phyloP scores from a whole-genome alignment of 75 land plant species.

The Gnetum montanum region DNA sequence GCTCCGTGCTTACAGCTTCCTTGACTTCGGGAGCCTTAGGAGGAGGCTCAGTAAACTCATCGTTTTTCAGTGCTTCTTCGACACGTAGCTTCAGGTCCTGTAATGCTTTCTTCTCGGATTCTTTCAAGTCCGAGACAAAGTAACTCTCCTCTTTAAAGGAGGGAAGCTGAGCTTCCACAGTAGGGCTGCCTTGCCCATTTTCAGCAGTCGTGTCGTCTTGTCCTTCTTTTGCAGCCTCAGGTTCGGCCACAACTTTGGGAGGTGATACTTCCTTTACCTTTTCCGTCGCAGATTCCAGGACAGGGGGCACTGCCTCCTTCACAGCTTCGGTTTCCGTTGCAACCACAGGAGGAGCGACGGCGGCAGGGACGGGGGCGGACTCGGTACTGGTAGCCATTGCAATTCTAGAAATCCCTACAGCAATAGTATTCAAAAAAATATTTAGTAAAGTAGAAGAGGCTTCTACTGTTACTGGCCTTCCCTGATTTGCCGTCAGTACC shows the following conservation, averaged over 20 bases:
- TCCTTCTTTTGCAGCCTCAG: background rate
- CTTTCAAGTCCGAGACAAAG: conserved; percentile 49
- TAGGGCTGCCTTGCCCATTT: conserved; percentile 6
- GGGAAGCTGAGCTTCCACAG: conserved; percentile 10
- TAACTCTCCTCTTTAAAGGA: conserved; percentile 78
- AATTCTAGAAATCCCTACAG: background rate
- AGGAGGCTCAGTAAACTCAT: conserved; percentile 34
- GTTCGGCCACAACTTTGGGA: background rate
- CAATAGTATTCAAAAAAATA: background rate
- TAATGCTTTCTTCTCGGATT: conserved; percentile 63
- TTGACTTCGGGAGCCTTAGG: conserved; percentile 10
- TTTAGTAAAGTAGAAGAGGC: background rate
- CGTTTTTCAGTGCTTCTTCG: conserved; percentile 34
- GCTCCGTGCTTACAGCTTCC: conserved; percentile 4
- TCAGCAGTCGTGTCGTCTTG: conserved; percentile 3
- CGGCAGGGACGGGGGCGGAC: background rate
- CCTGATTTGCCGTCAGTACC: background rate
- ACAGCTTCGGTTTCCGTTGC: too few species aligned
- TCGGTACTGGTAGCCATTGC: conserved; percentile 8
- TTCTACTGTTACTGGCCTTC: too few species aligned
- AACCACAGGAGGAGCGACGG: background rate
- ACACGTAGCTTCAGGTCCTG: conserved; percentile 50
- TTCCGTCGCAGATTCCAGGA: too few species aligned
- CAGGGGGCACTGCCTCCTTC: too few species aligned
- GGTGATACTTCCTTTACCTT: conserved; percentile 5